Evolutionary conservation across 2,329 filamentous ascomycete species (phyloP).

Genomic region (Acarospora socialis): DNA sequence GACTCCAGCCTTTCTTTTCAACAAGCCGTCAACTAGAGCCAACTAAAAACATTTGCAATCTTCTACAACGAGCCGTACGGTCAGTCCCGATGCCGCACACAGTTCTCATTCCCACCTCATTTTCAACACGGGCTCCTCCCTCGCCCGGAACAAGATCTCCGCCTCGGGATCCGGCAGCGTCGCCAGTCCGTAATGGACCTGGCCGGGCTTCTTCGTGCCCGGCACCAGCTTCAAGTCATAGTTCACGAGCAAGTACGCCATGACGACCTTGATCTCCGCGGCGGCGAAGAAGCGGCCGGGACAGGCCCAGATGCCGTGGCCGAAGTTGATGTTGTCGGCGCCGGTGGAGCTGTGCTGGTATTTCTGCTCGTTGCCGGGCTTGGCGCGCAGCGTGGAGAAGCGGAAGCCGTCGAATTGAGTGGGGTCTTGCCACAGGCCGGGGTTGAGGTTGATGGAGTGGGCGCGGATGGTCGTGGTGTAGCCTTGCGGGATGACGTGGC

Average conservation of each 20-base stretch:
- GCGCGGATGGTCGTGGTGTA: neutral
- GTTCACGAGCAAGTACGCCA: constrained; percentile 6
- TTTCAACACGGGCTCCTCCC: no score
- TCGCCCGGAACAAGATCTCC: no score
- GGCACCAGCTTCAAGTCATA: constrained; percentile 10
- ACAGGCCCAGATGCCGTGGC: constrained; percentile 7
- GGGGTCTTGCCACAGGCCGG: constrained; percentile 1
- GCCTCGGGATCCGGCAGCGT: no score
- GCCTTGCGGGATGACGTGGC: neutral
- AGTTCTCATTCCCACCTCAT: no score
- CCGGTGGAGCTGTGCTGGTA: constrained; percentile 4
- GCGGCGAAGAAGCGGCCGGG: constrained; percentile 11
- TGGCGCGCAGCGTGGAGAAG: constrained; percentile 5
- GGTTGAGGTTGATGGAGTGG: constrained; percentile 2
- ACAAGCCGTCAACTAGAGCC: no score
- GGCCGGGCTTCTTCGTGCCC: no score
- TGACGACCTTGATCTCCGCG: constrained; percentile 8
- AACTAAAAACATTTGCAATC: no score
- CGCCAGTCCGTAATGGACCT: no score
- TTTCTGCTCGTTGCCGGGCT: neutral
- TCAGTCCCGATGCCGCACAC: no score
- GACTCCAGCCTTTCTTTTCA: no score
- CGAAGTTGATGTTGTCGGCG: constrained; percentile 5
- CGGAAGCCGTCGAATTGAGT: constrained; percentile 6
- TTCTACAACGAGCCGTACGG: no score